phyloP scores from a whole-genome alignment of 352 stramenopile genomes.

The Phytophthora parvispora region DNA sequence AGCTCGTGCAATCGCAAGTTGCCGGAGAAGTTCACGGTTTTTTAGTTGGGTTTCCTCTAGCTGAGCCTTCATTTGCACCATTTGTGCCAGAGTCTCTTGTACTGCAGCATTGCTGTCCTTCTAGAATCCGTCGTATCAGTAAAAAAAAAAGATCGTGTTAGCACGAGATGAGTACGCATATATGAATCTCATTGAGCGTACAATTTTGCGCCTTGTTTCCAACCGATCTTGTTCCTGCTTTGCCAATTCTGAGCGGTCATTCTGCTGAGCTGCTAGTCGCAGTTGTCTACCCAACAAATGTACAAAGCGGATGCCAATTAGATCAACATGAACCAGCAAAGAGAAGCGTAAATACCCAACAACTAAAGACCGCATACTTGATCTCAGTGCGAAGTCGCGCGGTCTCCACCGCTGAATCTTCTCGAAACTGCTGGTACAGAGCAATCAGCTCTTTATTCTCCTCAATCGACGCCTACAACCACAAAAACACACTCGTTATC shows the following conservation, averaged over 20 bases:
- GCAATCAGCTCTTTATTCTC: constrained; percentile 84
- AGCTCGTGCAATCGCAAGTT: constrained; percentile 71
- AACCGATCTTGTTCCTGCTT: constrained; percentile 45
- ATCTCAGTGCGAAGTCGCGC: constrained; percentile 59
- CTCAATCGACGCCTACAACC: constrained; percentile 56
- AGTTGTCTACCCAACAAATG: constrained; percentile 23
- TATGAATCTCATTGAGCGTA: constrained; percentile 11
- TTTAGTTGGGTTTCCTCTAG: constrained; percentile 77
- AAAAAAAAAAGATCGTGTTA: not conserved
- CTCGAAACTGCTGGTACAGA: constrained; percentile 77
- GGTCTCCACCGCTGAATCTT: constrained; percentile 65
- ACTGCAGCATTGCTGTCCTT: constrained; percentile 62
- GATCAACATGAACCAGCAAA: not conserved
- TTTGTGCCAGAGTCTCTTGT: constrained; percentile 63
- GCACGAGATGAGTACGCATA: not conserved
- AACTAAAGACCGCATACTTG: constrained; percentile 44
- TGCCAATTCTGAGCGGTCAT: constrained; percentile 13
- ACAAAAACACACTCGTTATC: not conserved
- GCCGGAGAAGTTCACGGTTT: constrained; percentile 79
- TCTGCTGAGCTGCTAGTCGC: constrained; percentile 25
- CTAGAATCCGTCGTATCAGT: constrained; percentile 33
- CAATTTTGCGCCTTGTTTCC: constrained; percentile 50
- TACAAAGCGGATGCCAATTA: not conserved
- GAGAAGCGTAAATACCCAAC: not conserved
- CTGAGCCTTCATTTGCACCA: constrained; percentile 68